Evolutionary conservation across 768 basidiomycete species (phyloP), one percentile per base, ranked within the genome.

Genomic region (Mycena filopes): DNA sequence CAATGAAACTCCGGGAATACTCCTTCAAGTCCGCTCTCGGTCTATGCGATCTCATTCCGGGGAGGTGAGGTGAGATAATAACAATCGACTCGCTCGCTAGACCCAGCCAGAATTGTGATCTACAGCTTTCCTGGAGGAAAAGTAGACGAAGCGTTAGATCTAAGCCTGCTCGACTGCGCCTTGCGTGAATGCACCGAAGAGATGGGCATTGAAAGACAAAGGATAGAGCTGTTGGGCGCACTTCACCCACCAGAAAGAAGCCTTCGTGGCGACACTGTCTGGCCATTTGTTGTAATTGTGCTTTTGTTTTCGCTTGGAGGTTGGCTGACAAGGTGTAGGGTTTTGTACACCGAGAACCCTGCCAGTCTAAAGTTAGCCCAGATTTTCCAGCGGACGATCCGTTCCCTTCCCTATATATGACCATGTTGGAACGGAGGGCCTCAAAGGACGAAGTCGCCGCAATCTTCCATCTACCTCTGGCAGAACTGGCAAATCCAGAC

Each of bases 11-110:
- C 90, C 93, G 0, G 88, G 91, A 9, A 83, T 95, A 21, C 73
- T 94, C 49, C 82, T 93, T 18, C 89, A 94, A 75, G 86, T 94
- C 33, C 83, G 93, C 68, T 86, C 86, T 18, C 86, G 87, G 70
- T 76, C 84, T 42, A 76, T 90, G 54, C 81, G 91, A 69, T 83
- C 81, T 31, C 93, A 94, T 76, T 89, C 92, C 0, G 92, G 93
- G n/a, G 91, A 94, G 81, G 87, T 94, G 36, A 93, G 93, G 93
- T 92, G 71, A 59, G 70, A n/a, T n/a, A n/a, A n/a, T n/a, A 69
- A n/a, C 26, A 15, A n/a, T n/a, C n/a, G n/a, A n/a, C n/a, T n/a
- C n/a, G n/a, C n/a, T n/a, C n/a, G n/a, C 40, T 12, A 15, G 26
- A 45, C 12, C 31, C n/a, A 25, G 20, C 28, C 36, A 49, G 33